These are phyloP conservation scores for Quercus ilex DNA, from an alignment of 306 rosid genomes.

Conservation along the genomic window DNA sequence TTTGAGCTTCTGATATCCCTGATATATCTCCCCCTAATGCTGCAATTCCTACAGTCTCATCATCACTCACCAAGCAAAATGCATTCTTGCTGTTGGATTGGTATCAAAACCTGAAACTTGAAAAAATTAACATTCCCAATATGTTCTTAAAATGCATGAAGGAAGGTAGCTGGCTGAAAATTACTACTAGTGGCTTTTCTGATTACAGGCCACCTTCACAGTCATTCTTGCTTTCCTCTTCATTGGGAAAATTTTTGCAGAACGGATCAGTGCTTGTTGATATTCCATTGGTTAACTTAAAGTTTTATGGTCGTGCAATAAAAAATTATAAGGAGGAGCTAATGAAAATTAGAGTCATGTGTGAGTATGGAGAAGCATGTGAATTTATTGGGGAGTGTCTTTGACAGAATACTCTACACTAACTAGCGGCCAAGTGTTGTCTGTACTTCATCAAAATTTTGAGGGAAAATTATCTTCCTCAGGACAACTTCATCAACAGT, in stretches of 20 bases:
- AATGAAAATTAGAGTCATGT: slow-evolving; percentile 63
- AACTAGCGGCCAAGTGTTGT: slow-evolving; percentile 30
- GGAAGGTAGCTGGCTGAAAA: slow-evolving; percentile 64
- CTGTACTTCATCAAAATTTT: slow-evolving; percentile 54
- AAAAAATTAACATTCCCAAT: slow-evolving; percentile 21
- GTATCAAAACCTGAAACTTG: slow-evolving; percentile 32
- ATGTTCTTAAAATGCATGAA: slow-evolving; percentile 45
- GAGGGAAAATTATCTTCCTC: slow-evolving; percentile 21
- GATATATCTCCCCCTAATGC: too few species aligned
- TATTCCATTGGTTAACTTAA: slow-evolving; percentile 56
- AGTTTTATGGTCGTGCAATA: slow-evolving; percentile 43
- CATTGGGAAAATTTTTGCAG: too few species aligned
- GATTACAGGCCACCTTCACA: slow-evolving; percentile 36
- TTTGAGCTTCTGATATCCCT: too few species aligned
- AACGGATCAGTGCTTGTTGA: slow-evolving; percentile 54
- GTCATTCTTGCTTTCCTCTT: too few species aligned
- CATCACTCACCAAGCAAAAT: too few species aligned
- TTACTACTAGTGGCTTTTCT: slow-evolving; percentile 33
- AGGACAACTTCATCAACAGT: slow-evolving; percentile 29
- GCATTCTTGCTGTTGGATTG: slow-evolving; percentile 48
- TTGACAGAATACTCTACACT: slow-evolving; percentile 37
- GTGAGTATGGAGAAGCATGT: slow-evolving; percentile 62
- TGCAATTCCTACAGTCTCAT: too few species aligned
- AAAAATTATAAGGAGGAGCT: slow-evolving; percentile 49
- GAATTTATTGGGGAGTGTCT: slow-evolving; percentile 51